Evolutionary conservation across 208 protist genomes (phyloP).

Genomic region (Phytomonas sp.): DNA sequence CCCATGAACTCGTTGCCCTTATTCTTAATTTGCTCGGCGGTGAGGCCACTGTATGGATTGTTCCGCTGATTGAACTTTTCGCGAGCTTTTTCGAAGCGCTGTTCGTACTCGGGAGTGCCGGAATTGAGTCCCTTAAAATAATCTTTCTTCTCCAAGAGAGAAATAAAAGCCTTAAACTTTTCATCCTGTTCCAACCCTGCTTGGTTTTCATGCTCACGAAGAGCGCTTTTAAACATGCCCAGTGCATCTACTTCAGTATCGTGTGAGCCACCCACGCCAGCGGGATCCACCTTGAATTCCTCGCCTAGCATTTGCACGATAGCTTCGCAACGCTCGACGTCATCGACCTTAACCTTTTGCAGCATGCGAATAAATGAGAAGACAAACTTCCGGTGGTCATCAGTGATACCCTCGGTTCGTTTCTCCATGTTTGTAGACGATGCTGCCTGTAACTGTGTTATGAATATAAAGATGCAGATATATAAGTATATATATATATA

Average conservation of each 20-base stretch:
- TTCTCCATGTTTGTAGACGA: constrained; percentile 21
- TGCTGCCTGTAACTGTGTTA: background rate
- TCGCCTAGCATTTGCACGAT: constrained; percentile 57
- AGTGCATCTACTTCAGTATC: constrained; percentile 66
- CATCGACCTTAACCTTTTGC: constrained; percentile 28
- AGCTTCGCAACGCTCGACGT: constrained; percentile 29
- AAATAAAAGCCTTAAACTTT: constrained; percentile 81
- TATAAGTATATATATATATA: background rate
- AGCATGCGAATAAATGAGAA: constrained; percentile 83
- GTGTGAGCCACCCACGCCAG: constrained; percentile 49
- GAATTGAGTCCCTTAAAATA: constrained; percentile 82
- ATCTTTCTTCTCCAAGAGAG: constrained; percentile 83
- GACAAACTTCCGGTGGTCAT: constrained; percentile 76
- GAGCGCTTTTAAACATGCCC: constrained; percentile 40
- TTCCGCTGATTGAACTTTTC: constrained; percentile 86
- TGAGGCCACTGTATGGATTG: constrained; percentile 88
- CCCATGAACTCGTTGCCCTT: constrained; percentile 90
- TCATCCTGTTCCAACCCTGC: constrained; percentile 61
- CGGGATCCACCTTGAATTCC: constrained; percentile 70
- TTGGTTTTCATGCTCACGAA: constrained; percentile 33
- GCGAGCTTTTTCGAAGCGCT: constrained; percentile 71
- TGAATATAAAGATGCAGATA: background rate
- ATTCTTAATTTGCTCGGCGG: constrained; percentile 88
- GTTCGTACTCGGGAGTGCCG: constrained; percentile 67
- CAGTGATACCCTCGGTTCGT: constrained; percentile 30